Evolutionary conservation across 768 basidiomycete species (phyloP).

Genomic region (Phaeotremella skinneri): DNA sequence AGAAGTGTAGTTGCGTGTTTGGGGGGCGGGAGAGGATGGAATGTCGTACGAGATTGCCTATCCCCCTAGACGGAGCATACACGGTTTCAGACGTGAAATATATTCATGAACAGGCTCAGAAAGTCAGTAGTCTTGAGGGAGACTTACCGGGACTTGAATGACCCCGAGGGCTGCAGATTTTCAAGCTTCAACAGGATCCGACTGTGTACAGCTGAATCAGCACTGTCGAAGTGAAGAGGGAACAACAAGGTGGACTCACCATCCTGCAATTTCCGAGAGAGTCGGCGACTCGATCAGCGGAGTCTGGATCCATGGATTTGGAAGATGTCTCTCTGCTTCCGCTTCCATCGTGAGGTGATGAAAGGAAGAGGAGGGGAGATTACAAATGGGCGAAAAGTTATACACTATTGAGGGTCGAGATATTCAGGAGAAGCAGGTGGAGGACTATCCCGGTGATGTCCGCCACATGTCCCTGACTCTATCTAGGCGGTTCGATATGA

Average conservation of each 20-base stretch:
- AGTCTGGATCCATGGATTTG: conserved; percentile 34
- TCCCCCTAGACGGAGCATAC: no score
- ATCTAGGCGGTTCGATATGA: no score
- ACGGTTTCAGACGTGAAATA: no score
- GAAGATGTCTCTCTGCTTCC: not conserved
- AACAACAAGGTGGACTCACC: conserved; percentile 18
- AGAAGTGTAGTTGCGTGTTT: conserved; percentile 23
- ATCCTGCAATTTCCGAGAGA: conserved; percentile 35
- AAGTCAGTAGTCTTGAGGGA: not conserved
- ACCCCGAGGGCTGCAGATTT: conserved; percentile 39
- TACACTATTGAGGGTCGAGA: no score
- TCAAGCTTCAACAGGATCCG: conserved; percentile 43
- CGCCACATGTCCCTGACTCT: no score
- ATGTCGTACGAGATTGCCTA: conserved; percentile 33
- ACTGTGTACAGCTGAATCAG: conserved; percentile 7
- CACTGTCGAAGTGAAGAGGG: not conserved
- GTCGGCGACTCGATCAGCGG: conserved; percentile 30
- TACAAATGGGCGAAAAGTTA: no score
- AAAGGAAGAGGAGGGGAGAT: no score
- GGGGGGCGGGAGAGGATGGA: conserved; percentile 13
- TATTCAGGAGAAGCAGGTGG: no score
- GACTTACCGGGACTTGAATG: conserved; percentile 44
- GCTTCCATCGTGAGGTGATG: not conserved
- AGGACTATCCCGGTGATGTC: no score
- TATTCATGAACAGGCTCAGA: no score